Percentiles rank a stretch among this genome's conserved stretches.
phyloP scores from a whole-genome alignment of 192 early-diverging fungal genomes.

The Rhizophagus prolifer region DNA sequence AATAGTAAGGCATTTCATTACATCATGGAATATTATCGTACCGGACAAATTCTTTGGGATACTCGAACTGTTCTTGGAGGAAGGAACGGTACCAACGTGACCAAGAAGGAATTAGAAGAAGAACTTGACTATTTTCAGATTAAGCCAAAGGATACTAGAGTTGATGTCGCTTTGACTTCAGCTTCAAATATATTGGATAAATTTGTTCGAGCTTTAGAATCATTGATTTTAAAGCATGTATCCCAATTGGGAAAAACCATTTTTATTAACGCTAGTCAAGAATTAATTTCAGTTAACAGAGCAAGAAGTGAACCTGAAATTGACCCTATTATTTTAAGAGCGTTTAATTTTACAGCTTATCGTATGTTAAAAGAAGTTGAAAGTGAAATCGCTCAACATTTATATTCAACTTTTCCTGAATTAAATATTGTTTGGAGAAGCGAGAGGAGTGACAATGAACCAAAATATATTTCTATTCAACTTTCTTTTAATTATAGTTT shows the following conservation, averaged over 20 bases:
- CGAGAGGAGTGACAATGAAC: neutral
- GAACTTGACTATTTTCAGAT: conserved; percentile 17
- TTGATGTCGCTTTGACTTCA: neutral
- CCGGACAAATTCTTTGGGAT: conserved; percentile 19
- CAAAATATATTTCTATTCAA: neutral
- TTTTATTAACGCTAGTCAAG: neutral
- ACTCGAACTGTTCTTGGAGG: neutral
- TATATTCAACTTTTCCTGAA: conserved; percentile 7
- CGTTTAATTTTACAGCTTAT: neutral
- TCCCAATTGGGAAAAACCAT: neutral
- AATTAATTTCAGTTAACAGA: neutral
- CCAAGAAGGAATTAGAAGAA: conserved; percentile 2
- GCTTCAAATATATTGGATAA: neutral
- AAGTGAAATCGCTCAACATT: neutral
- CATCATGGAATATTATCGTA: conserved; percentile 28
- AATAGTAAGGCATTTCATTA: conserved; percentile 26
- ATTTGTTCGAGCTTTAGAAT: neutral
- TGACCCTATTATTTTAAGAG: neutral
- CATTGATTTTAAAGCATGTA: neutral
- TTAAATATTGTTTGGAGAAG: neutral
- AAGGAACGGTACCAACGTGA: neutral
- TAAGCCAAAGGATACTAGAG: neutral
- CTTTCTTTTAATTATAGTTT: neutral
- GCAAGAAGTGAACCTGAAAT: neutral
- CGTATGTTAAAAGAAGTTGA: neutral